These are phyloP conservation scores for Nicotiana tabacum DNA, from an alignment of 257 asterid genomes.

Conservation along the genomic window DNA sequence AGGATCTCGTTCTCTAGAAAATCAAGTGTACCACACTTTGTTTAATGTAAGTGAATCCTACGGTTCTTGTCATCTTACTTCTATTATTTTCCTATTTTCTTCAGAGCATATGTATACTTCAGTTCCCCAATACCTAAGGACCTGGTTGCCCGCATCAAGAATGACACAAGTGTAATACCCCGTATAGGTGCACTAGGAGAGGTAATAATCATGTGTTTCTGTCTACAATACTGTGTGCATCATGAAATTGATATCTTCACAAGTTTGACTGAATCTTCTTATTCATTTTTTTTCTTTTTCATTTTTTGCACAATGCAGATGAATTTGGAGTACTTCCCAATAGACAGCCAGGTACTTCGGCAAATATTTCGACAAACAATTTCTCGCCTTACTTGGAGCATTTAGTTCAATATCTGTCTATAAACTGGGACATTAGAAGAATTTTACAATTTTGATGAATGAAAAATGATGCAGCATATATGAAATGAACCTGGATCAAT, in stretches of 20 bases:
- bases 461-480: conserved; percentile 1
- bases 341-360: conserved; percentile 77
- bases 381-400: not conserved
- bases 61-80: conserved; percentile 7
- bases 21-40: not conserved
- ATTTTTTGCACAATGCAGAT: conserved; percentile 47
- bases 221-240: not conserved
- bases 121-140: conserved; percentile 82
- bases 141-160: conserved; percentile 74
- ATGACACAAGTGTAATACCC: conserved; percentile 83
- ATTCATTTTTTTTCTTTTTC: conserved; percentile 2
- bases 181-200: conserved; percentile 97
- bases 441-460: not conserved
- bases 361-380: not conserved
- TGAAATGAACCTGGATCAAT: not conserved
- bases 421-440: not conserved
- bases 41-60: conserved; percentile 15
- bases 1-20: not conserved
- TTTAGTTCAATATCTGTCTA: not conserved
- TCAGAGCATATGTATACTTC: conserved; percentile 90
- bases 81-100: conserved; percentile 8
- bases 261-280: not conserved
- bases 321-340: conserved; percentile 91
- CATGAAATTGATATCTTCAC: not conserved
- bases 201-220: conserved; percentile 37